phyloP scores from a whole-genome alignment of 2,329 filamentous ascomycete species.

The Aureobasidium leucospermi region DNA sequence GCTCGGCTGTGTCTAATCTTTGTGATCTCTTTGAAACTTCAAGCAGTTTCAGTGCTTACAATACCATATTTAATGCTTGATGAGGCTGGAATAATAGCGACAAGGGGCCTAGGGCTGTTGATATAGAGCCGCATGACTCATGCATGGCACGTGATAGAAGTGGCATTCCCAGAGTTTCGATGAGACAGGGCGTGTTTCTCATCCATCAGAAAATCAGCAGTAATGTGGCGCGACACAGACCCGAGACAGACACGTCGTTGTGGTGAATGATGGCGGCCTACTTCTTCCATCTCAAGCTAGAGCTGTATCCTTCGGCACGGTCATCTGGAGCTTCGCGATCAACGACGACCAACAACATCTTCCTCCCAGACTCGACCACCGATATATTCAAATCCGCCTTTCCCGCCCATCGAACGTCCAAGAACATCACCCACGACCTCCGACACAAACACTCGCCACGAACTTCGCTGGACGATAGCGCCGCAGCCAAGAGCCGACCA shows the following conservation, averaged over 20 bases:
- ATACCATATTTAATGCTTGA: too few species aligned
- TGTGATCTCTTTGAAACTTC: too few species aligned
- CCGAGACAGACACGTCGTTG: conserved; percentile 20
- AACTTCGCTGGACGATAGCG: background rate
- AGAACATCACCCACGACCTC: conserved; percentile 28
- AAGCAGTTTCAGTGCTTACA: too few species aligned
- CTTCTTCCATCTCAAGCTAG: conserved; percentile 56
- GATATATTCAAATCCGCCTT: conserved; percentile 41
- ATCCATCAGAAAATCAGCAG: too few species aligned
- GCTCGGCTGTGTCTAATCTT: too few species aligned
- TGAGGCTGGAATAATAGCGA: too few species aligned
- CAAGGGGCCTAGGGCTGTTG: too few species aligned
- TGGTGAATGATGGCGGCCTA: conserved; percentile 48
- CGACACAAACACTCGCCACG: conserved; percentile 7
- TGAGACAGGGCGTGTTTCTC: background rate
- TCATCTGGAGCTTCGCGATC: conserved; percentile 1
- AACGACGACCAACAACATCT: conserved; percentile 19
- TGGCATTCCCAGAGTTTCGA: background rate
- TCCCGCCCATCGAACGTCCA: conserved; percentile 34
- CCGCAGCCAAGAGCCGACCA: conserved; percentile 12
- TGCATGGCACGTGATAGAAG: conserved; percentile 5
- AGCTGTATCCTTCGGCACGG: conserved; percentile 41
- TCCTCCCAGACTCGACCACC: conserved; percentile 32
- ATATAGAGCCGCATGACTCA: background rate
- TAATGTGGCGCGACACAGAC: conserved; percentile 7